Percentiles rank a stretch among this genome's conserved stretches.
Conservation (phyloP, 352 stramenopile genomes). For the Lagenidium giganteum region DNA sequence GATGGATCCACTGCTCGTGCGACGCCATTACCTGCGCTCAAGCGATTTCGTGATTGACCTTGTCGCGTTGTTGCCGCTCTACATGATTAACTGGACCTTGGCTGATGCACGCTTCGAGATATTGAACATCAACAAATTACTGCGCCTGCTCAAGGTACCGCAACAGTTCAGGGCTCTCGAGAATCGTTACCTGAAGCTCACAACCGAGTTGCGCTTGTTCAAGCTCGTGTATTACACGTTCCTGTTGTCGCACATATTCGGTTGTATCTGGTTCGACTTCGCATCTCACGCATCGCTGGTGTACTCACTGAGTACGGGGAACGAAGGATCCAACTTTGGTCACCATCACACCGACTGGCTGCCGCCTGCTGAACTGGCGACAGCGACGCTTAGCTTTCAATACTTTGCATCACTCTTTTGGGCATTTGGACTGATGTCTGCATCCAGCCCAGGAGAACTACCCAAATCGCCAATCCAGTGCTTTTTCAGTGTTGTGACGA, state of each 20-base stretch:
- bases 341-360: constrained; percentile 39
- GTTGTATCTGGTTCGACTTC: constrained; percentile 54
- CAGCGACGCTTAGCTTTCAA: constrained; percentile 13
- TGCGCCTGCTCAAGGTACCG: constrained; percentile 42
- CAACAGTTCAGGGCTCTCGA: constrained; percentile 32
- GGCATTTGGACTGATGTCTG: constrained; percentile 38
- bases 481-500: constrained; percentile 33
- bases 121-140: constrained; percentile 50
- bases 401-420: constrained; percentile 35
- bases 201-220: constrained; percentile 37
- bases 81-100: constrained; percentile 29
- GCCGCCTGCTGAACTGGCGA: constrained; percentile 18
- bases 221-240: constrained; percentile 59
- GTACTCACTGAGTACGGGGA: constrained; percentile 1
- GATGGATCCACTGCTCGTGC: constrained; percentile 29
- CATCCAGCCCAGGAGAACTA: constrained; percentile 28
- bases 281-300: constrained; percentile 29
- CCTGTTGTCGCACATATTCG: constrained; percentile 41
- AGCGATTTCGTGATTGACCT: constrained; percentile 31
- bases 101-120: constrained; percentile 20
- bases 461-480: constrained; percentile 27
- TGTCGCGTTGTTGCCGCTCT: constrained; percentile 29
- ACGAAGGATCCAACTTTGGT: constrained; percentile 22
- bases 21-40: constrained; percentile 28
- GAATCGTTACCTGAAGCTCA: constrained; percentile 34